Conservation (phyloP, 306 rosid species). For the Prunus davidiana region DNA sequence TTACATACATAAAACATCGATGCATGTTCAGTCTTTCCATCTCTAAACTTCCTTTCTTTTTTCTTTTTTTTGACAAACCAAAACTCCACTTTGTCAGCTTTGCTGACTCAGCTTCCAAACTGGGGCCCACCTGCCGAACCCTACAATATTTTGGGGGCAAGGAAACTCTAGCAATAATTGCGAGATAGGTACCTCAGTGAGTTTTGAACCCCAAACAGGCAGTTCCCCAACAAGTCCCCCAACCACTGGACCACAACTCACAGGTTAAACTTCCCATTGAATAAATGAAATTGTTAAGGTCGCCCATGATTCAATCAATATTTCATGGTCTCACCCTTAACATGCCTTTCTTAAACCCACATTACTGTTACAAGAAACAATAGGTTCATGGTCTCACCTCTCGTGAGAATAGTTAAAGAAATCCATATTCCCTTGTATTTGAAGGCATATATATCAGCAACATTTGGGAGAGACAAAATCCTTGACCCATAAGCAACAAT, state of each 20-base stretch:
- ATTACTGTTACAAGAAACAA: conserved; percentile 1
- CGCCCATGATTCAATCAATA: no score
- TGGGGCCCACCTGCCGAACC: no score
- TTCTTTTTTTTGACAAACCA: not conserved
- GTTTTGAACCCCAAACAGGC: no score
- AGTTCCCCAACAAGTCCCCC: no score
- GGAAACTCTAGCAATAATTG: no score
- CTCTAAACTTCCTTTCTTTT: not conserved
- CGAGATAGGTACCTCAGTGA: no score
- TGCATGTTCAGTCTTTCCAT: not conserved
- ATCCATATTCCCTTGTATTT: conserved; percentile 99
- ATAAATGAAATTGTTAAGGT: no score
- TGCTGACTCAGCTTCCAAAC: no score
- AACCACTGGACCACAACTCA: no score
- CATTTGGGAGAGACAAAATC: conserved; percentile 79
- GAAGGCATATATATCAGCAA: conserved; percentile 80
- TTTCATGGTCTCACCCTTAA: no score
- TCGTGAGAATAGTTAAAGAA: conserved; percentile 69
- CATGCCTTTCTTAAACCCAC: not conserved
- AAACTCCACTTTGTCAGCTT: no score
- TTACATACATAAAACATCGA: not conserved
- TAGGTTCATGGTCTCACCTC: conserved; percentile 57
- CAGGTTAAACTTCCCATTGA: not conserved
- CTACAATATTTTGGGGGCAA: no score
- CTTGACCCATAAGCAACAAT: conserved; percentile 96